phyloP scores from a whole-genome alignment of 768 basidiomycete species.

The Tricholoma hemisulphureum region DNA sequence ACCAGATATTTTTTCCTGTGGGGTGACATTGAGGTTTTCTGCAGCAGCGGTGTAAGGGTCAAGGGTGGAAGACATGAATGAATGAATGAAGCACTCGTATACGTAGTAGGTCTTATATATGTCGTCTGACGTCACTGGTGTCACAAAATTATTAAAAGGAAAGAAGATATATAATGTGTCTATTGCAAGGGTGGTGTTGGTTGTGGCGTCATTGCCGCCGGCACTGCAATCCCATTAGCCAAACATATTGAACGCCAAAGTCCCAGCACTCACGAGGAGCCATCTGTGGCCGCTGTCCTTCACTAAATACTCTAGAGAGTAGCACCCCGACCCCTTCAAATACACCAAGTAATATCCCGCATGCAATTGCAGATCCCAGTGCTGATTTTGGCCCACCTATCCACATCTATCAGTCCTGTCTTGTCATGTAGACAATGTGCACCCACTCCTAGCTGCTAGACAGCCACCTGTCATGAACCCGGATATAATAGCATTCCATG shows the following conservation, averaged over 20 bases:
- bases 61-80: slow-evolving; percentile 37
- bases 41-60: slow-evolving; percentile 75
- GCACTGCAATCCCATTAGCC: slow-evolving; percentile 37
- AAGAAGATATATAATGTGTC: slow-evolving; percentile 40
- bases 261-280: slow-evolving; percentile 62
- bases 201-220: slow-evolving; percentile 55
- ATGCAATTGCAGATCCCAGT: slow-evolving; percentile 89
- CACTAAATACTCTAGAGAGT: slow-evolving; percentile 84
- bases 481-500: slow-evolving; percentile 98
- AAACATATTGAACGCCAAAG: background rate
- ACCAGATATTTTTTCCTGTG: slow-evolving; percentile 67
- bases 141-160: slow-evolving; percentile 33
- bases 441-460: slow-evolving; percentile 89
- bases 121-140: slow-evolving; percentile 19
- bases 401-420: slow-evolving; percentile 1
- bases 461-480: slow-evolving; percentile 99
- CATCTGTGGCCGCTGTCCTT: slow-evolving; percentile 75
- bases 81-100: background rate
- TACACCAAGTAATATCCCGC: slow-evolving; percentile 92
- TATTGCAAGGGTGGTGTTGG: slow-evolving; percentile 46
- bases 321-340: slow-evolving; percentile 96
- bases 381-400: slow-evolving; percentile 91
- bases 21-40: slow-evolving; percentile 53
- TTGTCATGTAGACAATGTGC: background rate
- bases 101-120: slow-evolving; percentile 16